phyloP scores from a whole-genome alignment of 495 filamentous ascomycete species.

The Penicillium subrubescens region DNA sequence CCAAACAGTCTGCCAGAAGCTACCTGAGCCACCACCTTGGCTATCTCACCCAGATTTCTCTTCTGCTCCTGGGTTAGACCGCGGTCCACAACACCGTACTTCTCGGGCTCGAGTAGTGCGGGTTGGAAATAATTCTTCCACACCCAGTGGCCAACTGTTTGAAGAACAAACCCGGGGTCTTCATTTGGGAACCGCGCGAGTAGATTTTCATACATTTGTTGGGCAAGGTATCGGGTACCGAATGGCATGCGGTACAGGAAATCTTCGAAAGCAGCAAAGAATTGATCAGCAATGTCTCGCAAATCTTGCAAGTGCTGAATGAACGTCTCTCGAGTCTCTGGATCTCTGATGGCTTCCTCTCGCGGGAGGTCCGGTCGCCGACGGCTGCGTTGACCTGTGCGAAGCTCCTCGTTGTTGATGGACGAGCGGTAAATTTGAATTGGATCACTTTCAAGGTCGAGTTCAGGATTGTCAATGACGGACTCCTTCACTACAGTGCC shows the following conservation, averaged over 20 bases:
- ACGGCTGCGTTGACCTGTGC: constrained; percentile 79
- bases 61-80: constrained; percentile 88
- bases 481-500: constrained; percentile 82
- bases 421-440: constrained; percentile 95
- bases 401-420: constrained; percentile 95
- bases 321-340: constrained; percentile 87
- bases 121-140: constrained; percentile 95
- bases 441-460: constrained; percentile 95
- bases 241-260: constrained; percentile 87
- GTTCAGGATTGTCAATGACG: constrained; percentile 84
- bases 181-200: constrained; percentile 77
- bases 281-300: constrained; percentile 88
- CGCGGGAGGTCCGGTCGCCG: constrained; percentile 79
- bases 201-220: constrained; percentile 80
- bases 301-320: constrained; percentile 93
- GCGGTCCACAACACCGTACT: constrained; percentile 85
- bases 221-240: constrained; percentile 84
- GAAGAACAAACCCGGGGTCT: constrained; percentile 73
- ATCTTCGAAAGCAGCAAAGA: constrained; percentile 79
- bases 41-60: constrained; percentile 86
- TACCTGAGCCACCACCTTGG: constrained; percentile 87
- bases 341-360: constrained; percentile 90
- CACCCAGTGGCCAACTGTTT: constrained; percentile 84
- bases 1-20: constrained; percentile 85
- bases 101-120: constrained; percentile 82